phyloP scores from a whole-genome alignment of 2,329 filamentous ascomycete species.

The Paraphaeosphaeria minitans region DNA sequence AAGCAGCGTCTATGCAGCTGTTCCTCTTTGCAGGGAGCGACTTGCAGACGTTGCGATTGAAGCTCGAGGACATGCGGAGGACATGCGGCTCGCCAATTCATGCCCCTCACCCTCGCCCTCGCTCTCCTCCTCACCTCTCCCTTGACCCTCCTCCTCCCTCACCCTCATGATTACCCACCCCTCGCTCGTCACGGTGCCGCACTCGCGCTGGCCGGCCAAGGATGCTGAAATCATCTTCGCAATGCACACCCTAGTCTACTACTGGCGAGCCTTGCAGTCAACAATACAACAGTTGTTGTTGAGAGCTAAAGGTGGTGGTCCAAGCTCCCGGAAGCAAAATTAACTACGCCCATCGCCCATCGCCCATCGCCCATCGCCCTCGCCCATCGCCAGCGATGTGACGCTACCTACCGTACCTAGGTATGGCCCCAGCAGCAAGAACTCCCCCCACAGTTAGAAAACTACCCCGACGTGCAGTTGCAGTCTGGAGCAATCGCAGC shows the following conservation, averaged over 20 bases:
- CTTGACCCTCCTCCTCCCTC: no score
- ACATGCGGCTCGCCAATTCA: conserved; percentile 19
- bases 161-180: no score
- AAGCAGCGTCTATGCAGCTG: no score
- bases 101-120: conserved; percentile 13
- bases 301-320: conserved; percentile 24
- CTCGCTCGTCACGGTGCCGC: conserved; percentile 8
- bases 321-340: conserved; percentile 28
- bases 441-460: conserved; percentile 22
- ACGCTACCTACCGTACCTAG: no score
- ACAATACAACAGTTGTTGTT: conserved; percentile 28
- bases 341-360: conserved; percentile 16
- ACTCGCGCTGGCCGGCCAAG: conserved; percentile 5
- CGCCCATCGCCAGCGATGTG: conserved; percentile 18
- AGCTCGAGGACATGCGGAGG: conserved; percentile 14
- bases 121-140: no score
- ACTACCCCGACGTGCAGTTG: conserved; percentile 3
- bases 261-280: not conserved
- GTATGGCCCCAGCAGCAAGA: conserved; percentile 12
- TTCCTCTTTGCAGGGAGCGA: not conserved
- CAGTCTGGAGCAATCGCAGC: conserved; percentile 1
- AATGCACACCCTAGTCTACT: not conserved
- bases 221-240: conserved; percentile 10
- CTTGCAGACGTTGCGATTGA: not conserved
- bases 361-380: conserved; percentile 14